phyloP scores from a whole-genome alignment of 2,329 filamentous ascomycete genomes.

The Trichothecium roseum region DNA sequence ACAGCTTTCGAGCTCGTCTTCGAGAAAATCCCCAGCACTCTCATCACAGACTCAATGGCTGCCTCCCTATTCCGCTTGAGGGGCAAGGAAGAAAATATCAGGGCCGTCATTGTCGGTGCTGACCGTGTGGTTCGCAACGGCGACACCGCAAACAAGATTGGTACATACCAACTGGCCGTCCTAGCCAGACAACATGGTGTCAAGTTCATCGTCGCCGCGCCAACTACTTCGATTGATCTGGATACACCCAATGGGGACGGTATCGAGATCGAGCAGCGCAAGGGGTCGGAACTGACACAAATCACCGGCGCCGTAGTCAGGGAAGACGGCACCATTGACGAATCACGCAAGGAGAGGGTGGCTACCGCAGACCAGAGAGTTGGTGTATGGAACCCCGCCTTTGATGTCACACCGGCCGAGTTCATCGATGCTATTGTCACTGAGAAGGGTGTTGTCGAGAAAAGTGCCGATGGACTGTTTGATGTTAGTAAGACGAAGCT shows the following conservation, averaged over 20 bases:
- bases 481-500: constrained; percentile 40
- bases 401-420: constrained; percentile 83
- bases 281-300: constrained; percentile 70
- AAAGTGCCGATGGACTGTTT: constrained; percentile 61
- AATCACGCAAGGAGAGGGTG: constrained; percentile 55
- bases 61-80: constrained; percentile 65
- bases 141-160: constrained; percentile 97
- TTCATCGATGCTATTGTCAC: constrained; percentile 93
- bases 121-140: constrained; percentile 94
- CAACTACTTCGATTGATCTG: constrained; percentile 87
- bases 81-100: constrained; percentile 56
- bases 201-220: constrained; percentile 91
- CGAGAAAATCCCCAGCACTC: constrained; percentile 79
- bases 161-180: constrained; percentile 89
- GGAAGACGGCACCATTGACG: constrained; percentile 52
- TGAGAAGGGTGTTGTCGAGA: constrained; percentile 78
- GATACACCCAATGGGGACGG: constrained; percentile 64
- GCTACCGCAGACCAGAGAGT: constrained; percentile 73
- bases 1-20: constrained; percentile 96
- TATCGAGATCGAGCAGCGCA: constrained; percentile 87
- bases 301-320: constrained; percentile 67
- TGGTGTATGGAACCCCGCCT: constrained; percentile 90
- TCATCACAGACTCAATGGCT: constrained; percentile 96
- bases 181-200: constrained; percentile 78
- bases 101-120: constrained; percentile 85